Conservation (phyloP, 805 yeast species). For the Yarrowia yakushimensis region DNA sequence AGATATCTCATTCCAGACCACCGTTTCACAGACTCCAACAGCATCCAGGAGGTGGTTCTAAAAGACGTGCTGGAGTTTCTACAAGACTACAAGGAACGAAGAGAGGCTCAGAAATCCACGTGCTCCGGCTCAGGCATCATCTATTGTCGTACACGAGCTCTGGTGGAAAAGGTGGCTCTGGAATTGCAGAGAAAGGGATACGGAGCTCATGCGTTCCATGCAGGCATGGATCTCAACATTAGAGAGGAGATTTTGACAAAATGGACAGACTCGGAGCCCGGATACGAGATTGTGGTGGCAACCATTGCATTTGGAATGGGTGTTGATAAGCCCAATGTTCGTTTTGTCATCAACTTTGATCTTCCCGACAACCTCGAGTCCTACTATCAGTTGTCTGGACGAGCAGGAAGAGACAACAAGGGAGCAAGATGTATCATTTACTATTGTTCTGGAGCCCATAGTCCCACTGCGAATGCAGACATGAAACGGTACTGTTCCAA, state of each 20-base stretch:
- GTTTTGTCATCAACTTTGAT: conserved; percentile 83
- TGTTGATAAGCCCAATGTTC: conserved; percentile 90
- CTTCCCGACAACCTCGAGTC: conserved; percentile 90
- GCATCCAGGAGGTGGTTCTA: conserved; percentile 28
- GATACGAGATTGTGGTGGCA: conserved; percentile 79
- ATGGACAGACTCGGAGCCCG: conserved; percentile 65
- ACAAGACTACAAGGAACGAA: conserved; percentile 28
- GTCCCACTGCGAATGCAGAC: conserved; percentile 1
- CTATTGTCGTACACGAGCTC: conserved; percentile 82
- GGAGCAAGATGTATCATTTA: conserved; percentile 78
- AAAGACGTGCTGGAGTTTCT: conserved; percentile 31
- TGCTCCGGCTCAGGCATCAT: conserved; percentile 70
- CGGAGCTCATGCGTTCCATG: conserved; percentile 75
- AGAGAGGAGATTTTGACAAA: conserved; percentile 67
- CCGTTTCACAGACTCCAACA: conserved; percentile 18
- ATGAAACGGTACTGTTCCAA: conserved; percentile 27
- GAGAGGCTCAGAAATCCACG: conserved; percentile 32
- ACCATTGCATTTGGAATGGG: conserved; percentile 99
- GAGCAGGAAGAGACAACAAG: conserved; percentile 95
- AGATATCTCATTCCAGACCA: conserved; percentile 28
- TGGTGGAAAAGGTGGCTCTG: conserved; percentile 76
- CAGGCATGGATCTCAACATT: conserved; percentile 65
- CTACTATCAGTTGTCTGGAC: conserved; percentile 96
- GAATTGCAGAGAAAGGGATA: conserved; percentile 59
- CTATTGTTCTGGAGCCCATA: conserved; percentile 40